Evolutionary conservation across 495 filamentous ascomycete genomes (phyloP), one percentile per base, ranked within the genome.

Genomic region (Podospora pseudocomata): DNA sequence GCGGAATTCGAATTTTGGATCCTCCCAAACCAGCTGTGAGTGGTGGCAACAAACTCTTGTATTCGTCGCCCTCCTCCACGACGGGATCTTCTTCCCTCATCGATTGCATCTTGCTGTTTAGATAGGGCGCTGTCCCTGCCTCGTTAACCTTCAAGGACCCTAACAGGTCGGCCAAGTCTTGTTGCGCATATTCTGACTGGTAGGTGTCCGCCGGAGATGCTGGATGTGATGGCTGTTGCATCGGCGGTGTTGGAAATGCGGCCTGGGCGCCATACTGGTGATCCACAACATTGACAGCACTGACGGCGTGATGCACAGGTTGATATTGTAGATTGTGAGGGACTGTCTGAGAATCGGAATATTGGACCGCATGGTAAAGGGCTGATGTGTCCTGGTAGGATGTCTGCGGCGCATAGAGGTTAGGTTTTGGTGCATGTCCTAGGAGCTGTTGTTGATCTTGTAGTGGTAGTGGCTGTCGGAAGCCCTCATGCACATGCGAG

Each of bases 141-240:
- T 94, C 91, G 65, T 97, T 89, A 75, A 99, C 96, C 74, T 88
- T 92, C 19, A 96, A 84, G 61, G 93, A 91, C 19, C 94, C 94
- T 64, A 95, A 82, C 44, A 92, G 88, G 70, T 96, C 92, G 39
- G 89, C 90, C 2, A 96, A 84, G 71, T 92, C 87, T 44, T 89
- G 85, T 59, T 89, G 86, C 26, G 86, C 87, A 67, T 91, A 91
- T 66, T 93, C 91, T 63, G 84, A 83, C 54, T 89, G 82, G 70
- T 84, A 84, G 19, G 78, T 76, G 28, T 83, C 85, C 9, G 82
- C 83, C 2, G 85, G 76, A 23, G 80, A 76, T 49, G 74, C 84
- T 18, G 78, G 73, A 26, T 78, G 76, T 1, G 80, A 80, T 49
- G 84, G 72, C n/a, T 83, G 79, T 18, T 84, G 84, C 32, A 85